Percentiles rank a stretch among this genome's conserved stretches.
These are phyloP conservation scores for Plectosphaerella plurivora DNA, from an alignment of 2,329 filamentous ascomycete genomes.

Conservation along the genomic window DNA sequence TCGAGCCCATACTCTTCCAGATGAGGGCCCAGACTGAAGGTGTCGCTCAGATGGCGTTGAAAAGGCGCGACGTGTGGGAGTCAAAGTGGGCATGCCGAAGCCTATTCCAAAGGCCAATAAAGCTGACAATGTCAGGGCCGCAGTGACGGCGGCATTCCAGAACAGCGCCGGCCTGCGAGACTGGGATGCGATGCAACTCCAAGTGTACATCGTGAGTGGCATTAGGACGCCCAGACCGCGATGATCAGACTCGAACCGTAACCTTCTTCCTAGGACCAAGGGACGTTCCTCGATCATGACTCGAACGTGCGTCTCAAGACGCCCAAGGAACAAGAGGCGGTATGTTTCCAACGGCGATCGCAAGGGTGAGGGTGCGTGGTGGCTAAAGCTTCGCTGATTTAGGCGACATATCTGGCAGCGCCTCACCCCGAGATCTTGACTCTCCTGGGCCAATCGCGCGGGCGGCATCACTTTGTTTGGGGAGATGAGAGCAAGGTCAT, in stretches of 20 bases:
- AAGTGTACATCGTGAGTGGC: slow-evolving; percentile 2
- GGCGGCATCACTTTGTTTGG: slow-evolving; percentile 6
- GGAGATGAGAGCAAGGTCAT: slow-evolving; percentile 4
- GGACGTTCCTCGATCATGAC: background rate
- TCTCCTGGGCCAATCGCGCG: background rate
- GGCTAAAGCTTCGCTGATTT: background rate
- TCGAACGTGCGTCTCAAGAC: background rate
- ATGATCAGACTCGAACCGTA: background rate
- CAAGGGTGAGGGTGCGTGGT: background rate
- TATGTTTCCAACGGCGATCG: background rate
- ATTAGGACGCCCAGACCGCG: background rate
- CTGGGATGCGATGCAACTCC: slow-evolving; percentile 6
- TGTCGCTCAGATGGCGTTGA: slow-evolving; percentile 2
- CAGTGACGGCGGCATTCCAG: background rate
- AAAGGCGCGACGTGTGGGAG: slow-evolving; percentile 2
- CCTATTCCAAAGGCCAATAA: background rate
- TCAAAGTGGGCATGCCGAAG: slow-evolving; percentile 1
- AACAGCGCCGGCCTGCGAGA: background rate
- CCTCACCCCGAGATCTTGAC: slow-evolving; percentile 4
- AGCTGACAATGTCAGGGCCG: background rate
- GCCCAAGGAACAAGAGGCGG: slow-evolving; percentile 7
- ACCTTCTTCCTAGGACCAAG: slow-evolving; percentile 1
- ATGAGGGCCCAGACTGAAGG: slow-evolving; percentile 5
- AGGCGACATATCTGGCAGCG: slow-evolving; percentile 7
- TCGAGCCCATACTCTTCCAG: slow-evolving; percentile 7